Conservation (phyloP, 2,329 filamentous ascomycete species). For the Knufia fluminis region DNA sequence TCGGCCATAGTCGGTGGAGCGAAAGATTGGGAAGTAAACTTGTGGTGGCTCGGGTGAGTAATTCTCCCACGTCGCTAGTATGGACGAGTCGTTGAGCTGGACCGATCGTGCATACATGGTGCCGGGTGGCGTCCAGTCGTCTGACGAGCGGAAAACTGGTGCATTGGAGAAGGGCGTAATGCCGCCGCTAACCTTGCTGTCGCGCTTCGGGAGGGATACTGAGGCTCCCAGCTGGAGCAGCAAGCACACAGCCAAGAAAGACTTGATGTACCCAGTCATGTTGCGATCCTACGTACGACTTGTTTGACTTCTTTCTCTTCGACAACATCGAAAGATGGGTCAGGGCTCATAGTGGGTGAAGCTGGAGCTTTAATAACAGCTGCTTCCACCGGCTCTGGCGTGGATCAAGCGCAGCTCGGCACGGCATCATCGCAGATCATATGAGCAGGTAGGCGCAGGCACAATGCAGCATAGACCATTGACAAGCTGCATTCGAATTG, state of each 20-base stretch:
- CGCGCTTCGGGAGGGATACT: neutral
- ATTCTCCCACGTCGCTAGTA: conserved; percentile 43
- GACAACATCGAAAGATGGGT: too few species aligned
- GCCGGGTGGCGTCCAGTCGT: conserved; percentile 38
- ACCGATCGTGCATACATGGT: conserved; percentile 45
- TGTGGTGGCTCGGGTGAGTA: conserved; percentile 46
- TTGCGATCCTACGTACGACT: too few species aligned
- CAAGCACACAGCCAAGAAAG: neutral
- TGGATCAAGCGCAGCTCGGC: too few species aligned
- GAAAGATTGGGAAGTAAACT: conserved; percentile 44
- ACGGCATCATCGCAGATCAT: too few species aligned
- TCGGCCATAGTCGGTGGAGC: conserved; percentile 45
- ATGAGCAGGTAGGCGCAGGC: too few species aligned
- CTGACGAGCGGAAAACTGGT: conserved; percentile 34
- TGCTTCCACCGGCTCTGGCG: too few species aligned
- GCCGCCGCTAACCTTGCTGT: neutral
- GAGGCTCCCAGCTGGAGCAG: neutral
- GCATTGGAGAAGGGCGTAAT: conserved; percentile 7
- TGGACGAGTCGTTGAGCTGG: conserved; percentile 34
- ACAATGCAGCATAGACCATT: too few species aligned
- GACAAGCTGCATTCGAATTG: too few species aligned
- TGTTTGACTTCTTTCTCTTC: too few species aligned
- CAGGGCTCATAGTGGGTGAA: too few species aligned
- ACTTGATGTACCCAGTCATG: neutral
- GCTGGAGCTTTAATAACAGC: too few species aligned